These are phyloP conservation scores for Stereum hirsutum DNA, from an alignment of 1,284 basidiomycete species.

Conservation along the genomic window DNA sequence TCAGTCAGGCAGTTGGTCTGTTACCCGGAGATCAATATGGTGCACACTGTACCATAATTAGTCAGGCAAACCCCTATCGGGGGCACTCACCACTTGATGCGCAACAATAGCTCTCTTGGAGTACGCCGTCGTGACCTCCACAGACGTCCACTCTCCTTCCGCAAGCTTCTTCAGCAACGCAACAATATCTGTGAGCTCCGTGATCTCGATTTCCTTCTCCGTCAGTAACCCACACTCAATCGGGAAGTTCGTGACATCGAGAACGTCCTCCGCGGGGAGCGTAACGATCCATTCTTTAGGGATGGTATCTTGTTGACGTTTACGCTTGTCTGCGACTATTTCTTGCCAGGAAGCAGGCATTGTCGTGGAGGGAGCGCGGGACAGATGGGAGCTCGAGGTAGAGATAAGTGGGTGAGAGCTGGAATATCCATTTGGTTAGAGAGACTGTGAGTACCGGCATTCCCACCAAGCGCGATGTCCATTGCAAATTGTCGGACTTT, in stretches of 20 bases:
- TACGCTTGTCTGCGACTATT: slow-evolving; percentile 41
- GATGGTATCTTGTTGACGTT: slow-evolving; percentile 42
- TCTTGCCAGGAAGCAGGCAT: slow-evolving; percentile 34
- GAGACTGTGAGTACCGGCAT: too few species aligned
- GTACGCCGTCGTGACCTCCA: slow-evolving; percentile 67
- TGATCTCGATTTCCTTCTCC: slow-evolving; percentile 56
- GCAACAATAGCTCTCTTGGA: slow-evolving; percentile 75
- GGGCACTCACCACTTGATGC: slow-evolving; percentile 62
- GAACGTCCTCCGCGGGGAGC: slow-evolving; percentile 29
- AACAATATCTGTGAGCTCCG: slow-evolving; percentile 40
- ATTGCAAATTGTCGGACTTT: too few species aligned
- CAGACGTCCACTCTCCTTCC: slow-evolving; percentile 43
- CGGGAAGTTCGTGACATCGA: slow-evolving; percentile 51
- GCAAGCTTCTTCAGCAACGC: slow-evolving; percentile 40
- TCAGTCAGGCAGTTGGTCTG: slow-evolving; percentile 49
- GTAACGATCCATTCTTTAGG: slow-evolving; percentile 51
- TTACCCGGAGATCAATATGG: slow-evolving; percentile 12
- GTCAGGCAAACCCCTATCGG: too few species aligned
- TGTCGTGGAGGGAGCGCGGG: not conserved
- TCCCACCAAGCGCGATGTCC: too few species aligned
- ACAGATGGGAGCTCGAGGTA: not conserved
- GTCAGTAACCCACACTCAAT: slow-evolving; percentile 51
- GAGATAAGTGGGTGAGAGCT: too few species aligned
- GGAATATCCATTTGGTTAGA: too few species aligned
- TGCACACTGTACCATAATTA: not conserved